Conservation (phyloP, 441 rosid species). For the Manihot esculenta region DNA sequence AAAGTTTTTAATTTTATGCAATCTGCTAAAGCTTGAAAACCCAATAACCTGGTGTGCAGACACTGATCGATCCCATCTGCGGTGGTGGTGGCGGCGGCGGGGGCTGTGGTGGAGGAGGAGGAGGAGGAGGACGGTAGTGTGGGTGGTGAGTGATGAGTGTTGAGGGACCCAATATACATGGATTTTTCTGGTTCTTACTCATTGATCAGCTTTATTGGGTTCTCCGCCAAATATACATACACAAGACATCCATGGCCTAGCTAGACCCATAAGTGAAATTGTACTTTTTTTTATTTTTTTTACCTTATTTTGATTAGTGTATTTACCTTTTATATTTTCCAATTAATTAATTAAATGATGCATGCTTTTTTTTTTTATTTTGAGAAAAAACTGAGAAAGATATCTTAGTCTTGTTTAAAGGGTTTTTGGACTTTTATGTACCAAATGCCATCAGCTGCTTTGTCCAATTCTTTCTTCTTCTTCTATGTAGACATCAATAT, state of each 20-base stretch:
- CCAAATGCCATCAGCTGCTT: no score
- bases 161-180: background rate
- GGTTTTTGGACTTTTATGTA: no score
- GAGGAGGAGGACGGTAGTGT: no score
- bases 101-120: no score
- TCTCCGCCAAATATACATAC: slow-evolving; percentile 8
- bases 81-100: background rate
- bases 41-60: background rate
- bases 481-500: no score
- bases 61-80: background rate
- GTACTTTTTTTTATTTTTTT: background rate
- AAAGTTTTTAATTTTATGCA: no score
- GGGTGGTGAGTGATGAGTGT: background rate
- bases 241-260: background rate
- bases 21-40: background rate
- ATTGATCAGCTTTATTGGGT: slow-evolving; percentile 20
- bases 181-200: slow-evolving; percentile 2
- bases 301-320: background rate
- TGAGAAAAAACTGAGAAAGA: no score
- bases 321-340: no score
- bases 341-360: no score
- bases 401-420: no score
- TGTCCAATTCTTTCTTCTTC: no score
- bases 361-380: no score
- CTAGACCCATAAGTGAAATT: background rate